These are phyloP conservation scores for Melampsora larici-populina DNA, from an alignment of 1,284 basidiomycete genomes.

Conservation along the genomic window DNA sequence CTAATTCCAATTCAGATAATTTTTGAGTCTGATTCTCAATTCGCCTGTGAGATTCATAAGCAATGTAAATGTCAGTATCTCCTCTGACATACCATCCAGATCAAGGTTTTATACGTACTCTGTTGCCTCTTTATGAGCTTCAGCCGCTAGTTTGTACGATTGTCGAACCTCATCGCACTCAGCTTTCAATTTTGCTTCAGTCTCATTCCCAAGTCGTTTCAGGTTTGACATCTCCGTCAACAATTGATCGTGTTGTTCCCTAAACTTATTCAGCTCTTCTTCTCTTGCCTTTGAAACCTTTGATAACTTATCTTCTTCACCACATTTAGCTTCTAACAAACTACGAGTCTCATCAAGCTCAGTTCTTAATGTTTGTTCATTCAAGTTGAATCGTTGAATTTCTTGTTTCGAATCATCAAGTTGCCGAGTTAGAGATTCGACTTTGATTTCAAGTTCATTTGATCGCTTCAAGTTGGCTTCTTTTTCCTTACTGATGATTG, in stretches of 20 bases:
- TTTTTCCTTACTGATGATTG: slow-evolving; percentile 57
- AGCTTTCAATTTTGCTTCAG: slow-evolving; percentile 52
- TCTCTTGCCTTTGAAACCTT: slow-evolving; percentile 86
- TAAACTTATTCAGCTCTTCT: slow-evolving; percentile 70
- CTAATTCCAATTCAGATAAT: slow-evolving; percentile 59
- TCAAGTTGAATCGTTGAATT: slow-evolving; percentile 57
- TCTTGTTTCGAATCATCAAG: slow-evolving; percentile 66
- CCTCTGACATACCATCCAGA: slow-evolving; percentile 17
- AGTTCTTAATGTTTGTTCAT: slow-evolving; percentile 61
- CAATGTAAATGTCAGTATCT: no score
- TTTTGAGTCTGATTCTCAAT: slow-evolving; percentile 34
- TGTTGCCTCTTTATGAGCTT: slow-evolving; percentile 57
- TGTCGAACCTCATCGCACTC: slow-evolving; percentile 57
- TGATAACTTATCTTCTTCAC: slow-evolving; percentile 75
- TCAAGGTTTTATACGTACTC: slow-evolving; percentile 41
- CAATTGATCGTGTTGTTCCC: slow-evolving; percentile 62
- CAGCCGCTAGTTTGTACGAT: slow-evolving; percentile 61
- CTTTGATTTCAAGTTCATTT: slow-evolving; percentile 65
- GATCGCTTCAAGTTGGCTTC: slow-evolving; percentile 54
- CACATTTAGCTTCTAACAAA: slow-evolving; percentile 76
- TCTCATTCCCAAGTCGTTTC: slow-evolving; percentile 52
- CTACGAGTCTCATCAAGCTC: slow-evolving; percentile 82
- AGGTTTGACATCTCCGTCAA: slow-evolving; percentile 51
- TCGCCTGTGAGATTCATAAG: slow-evolving; percentile 11
- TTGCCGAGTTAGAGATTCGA: slow-evolving; percentile 68